Evolutionary conservation across 257 asterid species (phyloP).

Genomic region (Fraxinus cuspidata): DNA sequence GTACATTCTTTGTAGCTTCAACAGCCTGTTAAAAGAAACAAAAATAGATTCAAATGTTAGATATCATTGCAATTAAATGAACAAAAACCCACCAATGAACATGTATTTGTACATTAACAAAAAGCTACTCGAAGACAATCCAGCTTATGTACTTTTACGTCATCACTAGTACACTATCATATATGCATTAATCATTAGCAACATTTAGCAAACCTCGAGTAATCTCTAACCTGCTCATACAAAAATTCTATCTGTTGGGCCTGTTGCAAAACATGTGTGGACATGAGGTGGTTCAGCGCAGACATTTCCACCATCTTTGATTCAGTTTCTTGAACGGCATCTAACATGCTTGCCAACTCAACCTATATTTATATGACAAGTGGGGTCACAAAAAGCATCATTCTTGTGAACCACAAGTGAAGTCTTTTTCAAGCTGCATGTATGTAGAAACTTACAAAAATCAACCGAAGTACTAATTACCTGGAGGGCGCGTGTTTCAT

Average conservation of each 20-base stretch:
- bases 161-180: neutral
- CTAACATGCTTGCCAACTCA: conserved; percentile 80
- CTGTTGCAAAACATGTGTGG: conserved; percentile 91
- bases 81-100: neutral
- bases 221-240: conserved; percentile 44
- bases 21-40: conserved; percentile 58
- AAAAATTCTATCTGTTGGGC: conserved; percentile 85
- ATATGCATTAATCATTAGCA: neutral
- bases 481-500: conserved; percentile 93
- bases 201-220: neutral
- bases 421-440: conserved; percentile 3
- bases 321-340: conserved; percentile 87
- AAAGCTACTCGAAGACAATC: neutral
- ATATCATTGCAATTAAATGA: neutral
- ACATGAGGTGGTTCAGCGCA: conserved; percentile 93
- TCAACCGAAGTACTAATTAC: conserved; percentile 32
- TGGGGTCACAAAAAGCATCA: conserved; percentile 1
- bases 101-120: neutral
- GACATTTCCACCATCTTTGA: conserved; percentile 95
- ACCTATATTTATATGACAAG: conserved; percentile 44
- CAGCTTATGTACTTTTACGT: neutral
- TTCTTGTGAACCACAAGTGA: neutral
- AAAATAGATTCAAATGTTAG: neutral
- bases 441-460: conserved; percentile 5
- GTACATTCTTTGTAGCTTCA: conserved; percentile 88